A percentile compares a stretch with the other conserved stretches of the same genome.
Evolutionary conservation across 108 stramenopile species (phyloP).

Genomic region (Pseudonitzschia delicatissima): DNA sequence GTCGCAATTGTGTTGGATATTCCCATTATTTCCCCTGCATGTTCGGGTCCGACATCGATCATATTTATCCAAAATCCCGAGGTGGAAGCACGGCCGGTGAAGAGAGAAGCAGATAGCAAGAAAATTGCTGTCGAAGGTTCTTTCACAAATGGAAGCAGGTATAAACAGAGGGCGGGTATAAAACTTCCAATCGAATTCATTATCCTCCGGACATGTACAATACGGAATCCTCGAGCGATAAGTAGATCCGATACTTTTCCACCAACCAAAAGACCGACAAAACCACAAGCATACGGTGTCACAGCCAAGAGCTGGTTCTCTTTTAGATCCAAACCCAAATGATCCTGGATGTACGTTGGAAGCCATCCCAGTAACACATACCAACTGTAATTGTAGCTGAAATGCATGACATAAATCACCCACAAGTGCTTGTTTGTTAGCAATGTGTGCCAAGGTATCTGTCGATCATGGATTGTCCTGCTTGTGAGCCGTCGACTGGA

Average conservation of each 20-base stretch:
- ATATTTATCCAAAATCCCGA: constrained; percentile 10
- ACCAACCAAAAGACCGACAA: neutral
- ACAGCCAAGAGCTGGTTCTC: neutral
- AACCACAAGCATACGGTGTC: neutral
- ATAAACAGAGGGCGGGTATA: neutral
- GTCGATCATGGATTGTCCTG: too few species aligned
- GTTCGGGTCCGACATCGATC: constrained; percentile 8
- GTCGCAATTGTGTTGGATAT: constrained; percentile 6
- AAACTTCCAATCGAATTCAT: constrained; percentile 3
- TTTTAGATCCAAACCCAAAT: neutral
- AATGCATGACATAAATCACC: constrained; percentile 7
- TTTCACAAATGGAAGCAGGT: neutral
- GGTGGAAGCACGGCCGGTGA: constrained; percentile 3
- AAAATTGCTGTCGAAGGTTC: neutral
- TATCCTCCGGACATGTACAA: neutral
- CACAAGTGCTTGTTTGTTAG: neutral
- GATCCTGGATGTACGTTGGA: constrained; percentile 1
- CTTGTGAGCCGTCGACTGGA: too few species aligned
- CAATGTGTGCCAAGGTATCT: neutral
- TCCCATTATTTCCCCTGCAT: constrained; percentile 4
- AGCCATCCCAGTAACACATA: constrained; percentile 5
- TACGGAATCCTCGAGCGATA: neutral
- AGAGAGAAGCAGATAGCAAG: neutral
- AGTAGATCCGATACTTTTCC: neutral
- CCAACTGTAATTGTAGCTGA: constrained; percentile 4